These are phyloP conservation scores for Bryoerythrophyllum caledonicum DNA, from an alignment of 225 moss, liverwort and hornwort genomes.

Conservation along the genomic window DNA sequence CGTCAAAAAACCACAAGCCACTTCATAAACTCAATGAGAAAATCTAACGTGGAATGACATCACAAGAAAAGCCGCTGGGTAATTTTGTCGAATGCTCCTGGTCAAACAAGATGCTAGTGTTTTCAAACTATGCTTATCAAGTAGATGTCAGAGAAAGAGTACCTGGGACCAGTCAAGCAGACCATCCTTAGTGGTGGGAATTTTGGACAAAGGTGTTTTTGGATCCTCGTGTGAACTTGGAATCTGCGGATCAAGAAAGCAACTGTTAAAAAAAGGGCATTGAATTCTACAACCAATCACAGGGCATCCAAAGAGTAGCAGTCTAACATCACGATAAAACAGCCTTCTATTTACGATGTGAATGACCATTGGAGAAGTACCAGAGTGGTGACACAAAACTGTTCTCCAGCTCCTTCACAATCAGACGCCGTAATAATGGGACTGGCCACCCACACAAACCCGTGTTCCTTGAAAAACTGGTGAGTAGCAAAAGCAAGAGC, in stretches of 20 bases:
- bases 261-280: not conserved
- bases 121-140: not conserved
- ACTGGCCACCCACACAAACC: constrained; percentile 97
- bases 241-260: constrained; percentile 55
- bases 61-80: not conserved
- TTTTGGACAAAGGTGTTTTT: constrained; percentile 59
- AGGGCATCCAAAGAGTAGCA: not conserved
- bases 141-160: not conserved
- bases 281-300: not conserved
- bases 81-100: not conserved
- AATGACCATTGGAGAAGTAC: constrained; percentile 38
- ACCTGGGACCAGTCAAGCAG: constrained; percentile 94
- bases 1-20: constrained; percentile 18
- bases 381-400: constrained; percentile 98
- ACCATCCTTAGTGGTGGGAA: constrained; percentile 90
- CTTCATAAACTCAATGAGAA: not conserved
- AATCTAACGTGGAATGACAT: not conserved
- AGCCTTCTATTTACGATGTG: not conserved
- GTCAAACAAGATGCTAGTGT: constrained; percentile 1
- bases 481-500: constrained; percentile 97
- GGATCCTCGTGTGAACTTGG: constrained; percentile 76
- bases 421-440: constrained; percentile 94
- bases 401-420: constrained; percentile 99
- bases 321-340: constrained; percentile 16
- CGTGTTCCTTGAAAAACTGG: constrained; percentile 90